Evolutionary conservation across 768 basidiomycete genomes (phyloP), one percentile per base, ranked within the genome.

Genomic region (Lentinula aciculospora): DNA sequence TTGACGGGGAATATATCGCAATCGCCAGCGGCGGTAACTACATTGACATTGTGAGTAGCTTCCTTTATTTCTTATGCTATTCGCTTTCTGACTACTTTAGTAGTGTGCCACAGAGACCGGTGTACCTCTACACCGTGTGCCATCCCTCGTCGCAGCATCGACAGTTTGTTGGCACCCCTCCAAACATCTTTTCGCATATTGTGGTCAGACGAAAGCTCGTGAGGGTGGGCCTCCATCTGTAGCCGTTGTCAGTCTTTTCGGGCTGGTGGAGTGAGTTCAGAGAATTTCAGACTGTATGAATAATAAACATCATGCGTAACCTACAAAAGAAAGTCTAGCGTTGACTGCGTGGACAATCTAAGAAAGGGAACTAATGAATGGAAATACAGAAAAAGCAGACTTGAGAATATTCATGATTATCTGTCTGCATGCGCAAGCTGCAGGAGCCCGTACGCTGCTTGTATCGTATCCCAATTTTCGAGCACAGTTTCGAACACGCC

Each of bases 81-180:
- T 4, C 21, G 39, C 19, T 44, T 51, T 4, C 48, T 29, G 55
- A 34, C 45, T 56, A 53, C 61, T 32, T 54, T 12, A 31, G 47
- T 39, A 92, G 89, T 89, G 87, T 62, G 86, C 88, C 4, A 86
- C 86, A 3, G 90, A 92, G 68, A 92, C 88, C 0, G 84, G 84
- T 15, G 69, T 80, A 47, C 86, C 88, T 2, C 65, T 92, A 25
- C 88, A 92, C 67, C 85, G 89, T n/a, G 82, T 92, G 13, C 81
- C 87, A 1, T 80, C 88, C 2, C 74, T 87, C 5, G 86, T 83
- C 3, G 76, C 88, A 1, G 82, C 88, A n/a, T 83, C 85, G 4
- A 85, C 87, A 1, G 89, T 92, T 2, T 72, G 83, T 1, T 92
- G 89, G 89, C 90, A 92, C 68, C 89, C 90, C 3, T 88, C 86